phyloP scores from a whole-genome alignment of 768 basidiomycete genomes.

The Pholiota molesta region DNA sequence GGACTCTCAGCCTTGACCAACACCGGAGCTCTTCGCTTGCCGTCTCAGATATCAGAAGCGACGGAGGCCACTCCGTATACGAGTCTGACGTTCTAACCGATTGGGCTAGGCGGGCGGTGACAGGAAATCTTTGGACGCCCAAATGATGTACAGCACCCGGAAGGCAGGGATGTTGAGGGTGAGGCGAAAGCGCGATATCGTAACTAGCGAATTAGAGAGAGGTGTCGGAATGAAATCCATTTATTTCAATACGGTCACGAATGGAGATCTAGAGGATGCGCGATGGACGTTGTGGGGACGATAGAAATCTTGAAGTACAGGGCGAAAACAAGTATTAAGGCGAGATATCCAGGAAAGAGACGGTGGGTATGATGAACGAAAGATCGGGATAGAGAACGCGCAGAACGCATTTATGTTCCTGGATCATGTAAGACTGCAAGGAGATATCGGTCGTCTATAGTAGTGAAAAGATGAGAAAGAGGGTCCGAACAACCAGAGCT shows the following conservation, averaged over 20 bases:
- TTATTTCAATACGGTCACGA: too few species aligned
- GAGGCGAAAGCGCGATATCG: background rate
- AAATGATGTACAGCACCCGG: background rate
- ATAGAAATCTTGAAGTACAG: background rate
- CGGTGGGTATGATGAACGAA: background rate
- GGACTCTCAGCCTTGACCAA: slow-evolving; percentile 41
- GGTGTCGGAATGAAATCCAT: too few species aligned
- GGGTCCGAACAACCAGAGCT: too few species aligned
- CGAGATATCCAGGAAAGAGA: background rate
- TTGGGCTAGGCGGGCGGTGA: slow-evolving; percentile 52
- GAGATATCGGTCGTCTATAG: slow-evolving; percentile 74
- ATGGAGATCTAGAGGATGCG: background rate
- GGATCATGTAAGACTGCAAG: slow-evolving; percentile 87
- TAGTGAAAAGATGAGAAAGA: background rate
- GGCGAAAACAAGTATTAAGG: background rate
- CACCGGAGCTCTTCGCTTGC: slow-evolving; percentile 85
- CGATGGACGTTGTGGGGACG: background rate
- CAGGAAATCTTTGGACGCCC: background rate
- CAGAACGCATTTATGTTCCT: slow-evolving; percentile 38
- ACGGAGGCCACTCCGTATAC: slow-evolving; percentile 3
- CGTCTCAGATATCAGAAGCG: slow-evolving; percentile 55
- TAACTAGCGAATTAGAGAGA: too few species aligned
- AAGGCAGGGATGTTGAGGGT: background rate
- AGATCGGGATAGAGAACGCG: background rate
- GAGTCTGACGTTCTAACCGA: slow-evolving; percentile 56